Evolutionary conservation across 2,329 filamentous ascomycete species (phyloP).

Genomic region (Tolypocladium amazonense): DNA sequence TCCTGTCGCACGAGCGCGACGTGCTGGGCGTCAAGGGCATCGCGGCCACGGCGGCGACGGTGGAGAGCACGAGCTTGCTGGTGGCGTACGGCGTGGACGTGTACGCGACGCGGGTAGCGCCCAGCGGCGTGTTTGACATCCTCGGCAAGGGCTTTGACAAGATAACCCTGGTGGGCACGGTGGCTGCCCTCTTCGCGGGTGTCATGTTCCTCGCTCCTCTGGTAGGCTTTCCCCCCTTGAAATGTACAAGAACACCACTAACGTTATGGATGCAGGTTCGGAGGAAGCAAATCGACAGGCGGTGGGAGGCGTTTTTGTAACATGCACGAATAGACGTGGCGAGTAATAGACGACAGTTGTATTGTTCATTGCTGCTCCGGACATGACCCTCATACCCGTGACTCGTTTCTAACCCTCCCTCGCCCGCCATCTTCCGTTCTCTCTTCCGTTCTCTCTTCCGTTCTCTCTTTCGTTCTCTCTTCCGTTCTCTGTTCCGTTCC

Average conservation of each 20-base stretch:
- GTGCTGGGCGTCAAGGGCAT: constrained; percentile 66
- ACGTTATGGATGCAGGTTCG: constrained; percentile 31
- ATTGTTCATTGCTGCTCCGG: constrained; percentile 1
- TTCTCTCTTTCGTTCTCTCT: too few relatives aligned
- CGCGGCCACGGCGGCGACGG: constrained; percentile 62
- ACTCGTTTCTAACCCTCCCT: constrained; percentile 2
- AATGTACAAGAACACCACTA: constrained; percentile 13
- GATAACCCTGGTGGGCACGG: constrained; percentile 71
- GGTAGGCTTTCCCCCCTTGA: constrained; percentile 45
- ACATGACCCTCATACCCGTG: background rate
- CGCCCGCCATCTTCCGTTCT: background rate
- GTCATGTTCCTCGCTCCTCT: constrained; percentile 74
- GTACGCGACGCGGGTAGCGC: constrained; percentile 77
- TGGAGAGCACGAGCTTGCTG: constrained; percentile 88
- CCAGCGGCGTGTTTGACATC: constrained; percentile 84
- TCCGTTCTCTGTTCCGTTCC: too few relatives aligned
- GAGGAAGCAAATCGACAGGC: constrained; percentile 57
- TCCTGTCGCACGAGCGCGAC: constrained; percentile 73
- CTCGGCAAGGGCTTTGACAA: constrained; percentile 92
- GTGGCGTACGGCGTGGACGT: constrained; percentile 84
- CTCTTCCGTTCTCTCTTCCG: too few relatives aligned
- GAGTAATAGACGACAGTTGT: background rate
- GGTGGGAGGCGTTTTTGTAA: constrained; percentile 39
- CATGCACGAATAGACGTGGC: background rate
- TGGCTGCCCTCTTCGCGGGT: constrained; percentile 66